phyloP scores from a whole-genome alignment of 257 asterid genomes.

The Solanum corneliomulleri region DNA sequence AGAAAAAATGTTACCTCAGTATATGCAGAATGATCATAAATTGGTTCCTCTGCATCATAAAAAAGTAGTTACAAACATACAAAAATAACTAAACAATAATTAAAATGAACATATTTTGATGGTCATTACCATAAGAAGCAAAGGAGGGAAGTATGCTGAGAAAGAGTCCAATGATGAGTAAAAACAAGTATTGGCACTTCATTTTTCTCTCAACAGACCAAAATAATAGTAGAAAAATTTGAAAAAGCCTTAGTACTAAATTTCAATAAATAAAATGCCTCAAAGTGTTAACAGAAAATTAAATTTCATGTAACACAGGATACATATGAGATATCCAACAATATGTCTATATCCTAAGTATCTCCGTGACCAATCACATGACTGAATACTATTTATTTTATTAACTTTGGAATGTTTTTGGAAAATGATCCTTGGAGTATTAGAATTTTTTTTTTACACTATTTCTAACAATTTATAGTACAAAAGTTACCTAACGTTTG shows the following conservation, averaged over 20 bases:
- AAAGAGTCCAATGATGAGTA: background rate
- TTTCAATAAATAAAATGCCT: background rate
- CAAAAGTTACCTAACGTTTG: background rate
- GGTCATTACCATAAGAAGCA: background rate
- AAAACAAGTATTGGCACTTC: background rate
- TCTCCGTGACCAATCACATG: background rate
- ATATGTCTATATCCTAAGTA: background rate
- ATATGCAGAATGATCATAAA: conserved; percentile 25
- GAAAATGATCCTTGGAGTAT: background rate
- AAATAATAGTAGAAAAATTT: background rate
- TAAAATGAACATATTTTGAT: background rate
- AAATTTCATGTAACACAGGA: background rate
- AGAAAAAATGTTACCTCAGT: conserved; percentile 14
- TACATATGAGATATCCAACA: background rate
- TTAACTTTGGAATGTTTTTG: background rate
- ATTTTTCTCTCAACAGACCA: background rate
- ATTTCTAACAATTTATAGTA: background rate
- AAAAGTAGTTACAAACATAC: background rate
- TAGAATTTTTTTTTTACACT: background rate
- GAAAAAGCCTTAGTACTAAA: background rate
- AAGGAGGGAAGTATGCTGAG: background rate
- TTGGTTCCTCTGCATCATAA: background rate
- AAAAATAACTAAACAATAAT: too few species aligned
- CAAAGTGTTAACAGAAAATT: background rate
- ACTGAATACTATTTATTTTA: background rate